Base-by-base conservation (phyloP, 805 yeast genomes). In the Saccharomycopsis sp. region DNA sequence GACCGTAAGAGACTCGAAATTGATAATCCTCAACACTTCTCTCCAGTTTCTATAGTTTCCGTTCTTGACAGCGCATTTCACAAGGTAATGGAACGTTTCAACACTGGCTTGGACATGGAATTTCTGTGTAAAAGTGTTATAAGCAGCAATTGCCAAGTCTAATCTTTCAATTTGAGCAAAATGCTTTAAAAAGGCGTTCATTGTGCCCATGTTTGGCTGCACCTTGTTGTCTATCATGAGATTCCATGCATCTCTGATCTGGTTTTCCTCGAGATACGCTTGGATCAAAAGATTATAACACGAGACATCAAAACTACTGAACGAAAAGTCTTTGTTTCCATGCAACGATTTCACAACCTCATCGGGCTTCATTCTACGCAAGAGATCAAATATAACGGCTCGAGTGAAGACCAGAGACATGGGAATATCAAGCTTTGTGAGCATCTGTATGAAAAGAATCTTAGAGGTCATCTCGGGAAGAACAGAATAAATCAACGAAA, bases 391-490 rank as follows among this genome's bases (percentile, higher is more conserved):
- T 22, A 74, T 24, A 2, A 71, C 65, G 2, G 66, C 63, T 19
- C 70, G 65, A 1, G 68, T 52, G 17, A 71, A 64, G 15, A 65
- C 64, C 2, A 60, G 51, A 8, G 72, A 72, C 9, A 70, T 57
- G 1, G 75, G 75, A 2, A 73, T 66, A n/a, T 65, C 64, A 35
- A 68, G 56, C 25, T 66, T 62, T 3, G 63, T 56, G 69, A 78
- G 67, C 38, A 69, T 70, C 50, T 69, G 68, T 5, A 75, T 47
- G 49, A 72, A 66, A 1, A 68, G 55, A 2, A 67, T 64, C 51
- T 71, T 70, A n/a, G 75, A 70, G 1, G 66, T 58, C 51, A 68
- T 69, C 54, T 74, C 77, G 12, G 66, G 65, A 15, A 76, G 56
- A 9, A 74, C 58, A 15, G 67, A 63, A 58, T 69, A 72, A 9